Base-by-base conservation (phyloP, 129 eudicot genomes). In the Centaurea solstitialis region DNA sequence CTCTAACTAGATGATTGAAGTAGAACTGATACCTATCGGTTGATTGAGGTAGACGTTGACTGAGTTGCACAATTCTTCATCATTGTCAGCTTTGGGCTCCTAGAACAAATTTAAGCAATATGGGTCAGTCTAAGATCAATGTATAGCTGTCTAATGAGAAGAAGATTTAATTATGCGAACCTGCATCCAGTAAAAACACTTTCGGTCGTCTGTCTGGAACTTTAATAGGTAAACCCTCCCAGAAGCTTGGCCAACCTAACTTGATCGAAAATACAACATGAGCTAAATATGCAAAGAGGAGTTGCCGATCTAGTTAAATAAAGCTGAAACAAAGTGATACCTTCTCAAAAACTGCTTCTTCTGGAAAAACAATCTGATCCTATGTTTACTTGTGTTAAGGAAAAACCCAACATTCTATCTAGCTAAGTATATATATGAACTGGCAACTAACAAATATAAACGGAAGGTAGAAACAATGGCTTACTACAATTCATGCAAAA, bases 181-280 rank as follows among this genome's bases (percentile, higher is more conserved):
- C 97, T 95, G 99, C 97, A 95, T 90, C 99, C 97, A 95, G 75
- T 89, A 95, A 86, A 94, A 94, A 81, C 89, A 86, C 89, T 89
- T 95, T 68, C 99, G 87, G 72, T 90, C 97, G 62, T 95, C 99
- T 13, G 97, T 90, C 76, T 81, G 89, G 73, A 95, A 92, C 93
- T 90, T 95, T 69, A 95, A 82, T 35, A 95, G 43, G 84, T 95
- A 95, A 59, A 95, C 99, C 85, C 99, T 90, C 86, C 91, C 97
- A 41, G 97, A 78, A 76, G 99, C 81, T 89, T 92, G 99, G 38
- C 85, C 88, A 76, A 95, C 94, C 98, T 92, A 80, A 78, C 28
- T 77, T 22, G 57, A 68, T 23, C 71, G 33, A 71, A 70, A 23
- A 43, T 9, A 38, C 21, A 72, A 40, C 22, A 76, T 66, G 43